Percentiles rank a stretch among this genome's conserved stretches.
Evolutionary conservation across 2,329 filamentous ascomycete genomes (phyloP).

Genomic region (Tricladium varicosporioides): DNA sequence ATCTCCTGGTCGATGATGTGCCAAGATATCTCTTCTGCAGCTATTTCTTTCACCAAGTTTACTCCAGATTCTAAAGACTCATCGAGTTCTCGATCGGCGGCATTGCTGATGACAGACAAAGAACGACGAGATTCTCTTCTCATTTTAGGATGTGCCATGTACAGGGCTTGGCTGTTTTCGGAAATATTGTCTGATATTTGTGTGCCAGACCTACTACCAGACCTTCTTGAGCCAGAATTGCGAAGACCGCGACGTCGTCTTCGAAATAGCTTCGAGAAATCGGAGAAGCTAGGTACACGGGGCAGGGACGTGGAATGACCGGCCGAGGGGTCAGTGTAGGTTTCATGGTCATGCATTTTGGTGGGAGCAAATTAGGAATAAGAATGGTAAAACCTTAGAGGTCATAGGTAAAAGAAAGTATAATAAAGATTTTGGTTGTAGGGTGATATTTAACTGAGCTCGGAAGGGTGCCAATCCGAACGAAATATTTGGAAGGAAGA

Average conservation of each 20-base stretch:
- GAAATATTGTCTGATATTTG: conserved; percentile 8
- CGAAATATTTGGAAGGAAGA: no score
- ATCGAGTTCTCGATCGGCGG: conserved; percentile 11
- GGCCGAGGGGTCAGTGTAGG: neutral
- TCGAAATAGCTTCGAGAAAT: conserved; percentile 4
- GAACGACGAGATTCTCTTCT: conserved; percentile 15
- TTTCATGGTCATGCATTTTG: neutral
- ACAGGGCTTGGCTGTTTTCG: conserved; percentile 26
- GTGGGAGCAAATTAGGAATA: neutral
- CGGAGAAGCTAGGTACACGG: neutral
- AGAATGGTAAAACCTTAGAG: neutral
- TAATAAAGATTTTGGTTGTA: neutral
- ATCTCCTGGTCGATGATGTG: conserved; percentile 32
- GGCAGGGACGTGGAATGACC: neutral
- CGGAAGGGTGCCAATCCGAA: neutral
- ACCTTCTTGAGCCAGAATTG: neutral
- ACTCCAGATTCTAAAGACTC: conserved; percentile 7
- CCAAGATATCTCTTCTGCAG: conserved; percentile 24
- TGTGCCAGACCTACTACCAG: neutral
- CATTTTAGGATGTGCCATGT: conserved; percentile 18
- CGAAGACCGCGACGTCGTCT: neutral
- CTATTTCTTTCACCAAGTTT: conserved; percentile 1
- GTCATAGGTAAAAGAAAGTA: neutral
- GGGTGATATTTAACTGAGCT: neutral
- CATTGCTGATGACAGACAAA: conserved; percentile 29